phyloP scores from a whole-genome alignment of 257 asterid species.

The Ilex asprella region DNA sequence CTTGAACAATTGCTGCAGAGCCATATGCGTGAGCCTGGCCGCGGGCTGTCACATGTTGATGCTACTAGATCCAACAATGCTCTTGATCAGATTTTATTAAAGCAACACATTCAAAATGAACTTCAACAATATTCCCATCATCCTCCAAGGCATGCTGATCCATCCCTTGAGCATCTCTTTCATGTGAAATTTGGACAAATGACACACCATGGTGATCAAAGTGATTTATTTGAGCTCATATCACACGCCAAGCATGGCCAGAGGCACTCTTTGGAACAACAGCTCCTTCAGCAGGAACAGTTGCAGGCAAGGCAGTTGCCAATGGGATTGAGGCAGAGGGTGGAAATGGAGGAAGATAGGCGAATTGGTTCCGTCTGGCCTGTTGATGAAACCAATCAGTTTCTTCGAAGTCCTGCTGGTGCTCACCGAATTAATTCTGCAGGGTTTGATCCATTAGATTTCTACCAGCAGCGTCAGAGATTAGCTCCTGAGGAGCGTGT shows the following conservation, averaged over 20 bases:
- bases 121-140: constrained; percentile 65
- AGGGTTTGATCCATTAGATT: constrained; percentile 63
- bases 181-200: constrained; percentile 75
- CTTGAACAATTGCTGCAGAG: constrained; percentile 77
- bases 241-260: constrained; percentile 75
- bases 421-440: constrained; percentile 48
- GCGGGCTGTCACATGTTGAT: constrained; percentile 59
- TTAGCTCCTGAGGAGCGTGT: constrained; percentile 66
- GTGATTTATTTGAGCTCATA: constrained; percentile 68
- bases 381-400: constrained; percentile 65
- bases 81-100: constrained; percentile 64
- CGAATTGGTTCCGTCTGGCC: constrained; percentile 59
- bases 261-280: constrained; percentile 72
- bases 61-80: constrained; percentile 55
- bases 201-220: constrained; percentile 56
- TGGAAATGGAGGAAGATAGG: constrained; percentile 87
- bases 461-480: constrained; percentile 56
- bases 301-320: constrained; percentile 76
- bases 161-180: constrained; percentile 73
- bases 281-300: constrained; percentile 77
- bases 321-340: constrained; percentile 62
- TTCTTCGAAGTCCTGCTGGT: constrained; percentile 51
- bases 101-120: constrained; percentile 74
- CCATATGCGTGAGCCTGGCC: constrained; percentile 67
- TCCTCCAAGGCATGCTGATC: constrained; percentile 68